phyloP scores from a whole-genome alignment of 1,284 basidiomycete species.

The Inonotus obliquus region DNA sequence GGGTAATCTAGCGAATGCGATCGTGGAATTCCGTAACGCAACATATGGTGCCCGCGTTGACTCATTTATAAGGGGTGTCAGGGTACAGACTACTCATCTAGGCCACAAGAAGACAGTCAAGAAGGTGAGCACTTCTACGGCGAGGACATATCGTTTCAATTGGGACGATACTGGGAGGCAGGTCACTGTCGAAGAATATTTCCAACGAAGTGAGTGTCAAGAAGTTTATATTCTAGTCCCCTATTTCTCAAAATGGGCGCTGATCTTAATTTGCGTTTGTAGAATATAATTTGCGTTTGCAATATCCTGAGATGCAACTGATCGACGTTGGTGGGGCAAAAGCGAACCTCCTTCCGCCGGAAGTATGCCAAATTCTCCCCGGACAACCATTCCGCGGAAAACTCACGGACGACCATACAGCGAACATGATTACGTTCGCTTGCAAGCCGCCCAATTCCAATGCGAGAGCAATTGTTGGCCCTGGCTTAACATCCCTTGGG shows the following conservation, averaged over 20 bases:
- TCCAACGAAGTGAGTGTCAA: constrained; percentile 46
- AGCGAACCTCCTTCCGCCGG: constrained; percentile 51
- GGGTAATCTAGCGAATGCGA: constrained; percentile 54
- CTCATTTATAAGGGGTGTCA: constrained; percentile 54
- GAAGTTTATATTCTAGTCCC: neutral
- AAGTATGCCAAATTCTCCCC: constrained; percentile 66
- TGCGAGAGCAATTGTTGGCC: constrained; percentile 48
- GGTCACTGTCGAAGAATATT: constrained; percentile 62
- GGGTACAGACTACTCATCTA: constrained; percentile 53
- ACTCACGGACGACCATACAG: constrained; percentile 61
- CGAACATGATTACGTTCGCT: constrained; percentile 62
- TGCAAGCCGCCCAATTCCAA: constrained; percentile 67
- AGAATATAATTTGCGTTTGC: constrained; percentile 56
- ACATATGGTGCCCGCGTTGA: constrained; percentile 47
- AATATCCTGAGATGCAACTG: constrained; percentile 48
- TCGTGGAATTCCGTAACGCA: constrained; percentile 46
- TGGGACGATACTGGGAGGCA: constrained; percentile 42
- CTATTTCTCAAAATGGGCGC: neutral
- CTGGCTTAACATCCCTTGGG: constrained; percentile 58
- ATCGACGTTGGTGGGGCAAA: constrained; percentile 59
- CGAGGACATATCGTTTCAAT: constrained; percentile 50
- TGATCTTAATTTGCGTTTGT: constrained; percentile 4
- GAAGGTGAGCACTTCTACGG: constrained; percentile 39
- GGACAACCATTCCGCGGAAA: constrained; percentile 69
- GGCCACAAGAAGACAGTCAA: constrained; percentile 60